Base-by-base conservation (phyloP, 352 stramenopile species). In the Phytophthora podocarpi region DNA sequence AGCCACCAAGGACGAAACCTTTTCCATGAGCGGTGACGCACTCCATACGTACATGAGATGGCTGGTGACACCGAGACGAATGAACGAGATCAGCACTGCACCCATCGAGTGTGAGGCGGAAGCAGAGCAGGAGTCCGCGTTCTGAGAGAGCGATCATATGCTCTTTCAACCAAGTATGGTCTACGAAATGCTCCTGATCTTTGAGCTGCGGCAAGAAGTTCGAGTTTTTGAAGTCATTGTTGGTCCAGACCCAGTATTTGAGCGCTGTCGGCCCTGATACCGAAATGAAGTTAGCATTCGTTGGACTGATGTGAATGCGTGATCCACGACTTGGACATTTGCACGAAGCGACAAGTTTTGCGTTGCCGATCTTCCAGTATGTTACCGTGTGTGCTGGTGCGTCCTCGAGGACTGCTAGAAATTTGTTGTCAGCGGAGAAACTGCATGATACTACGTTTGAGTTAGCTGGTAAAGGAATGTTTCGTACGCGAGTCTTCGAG, bases 181-280 rank as follows among this genome's bases (percentile, higher is more conserved):
- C 85, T 3, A 90, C 82, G 48, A 91, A 93, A 63, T 93, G 83
- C 34, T 93, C 82, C 32, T 93, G 83, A n/a, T 94, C 85, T 2
- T 84, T 76, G 7, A 85, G 67, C 31, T 82, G 81, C 8, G 83
- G 83, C 0, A 93, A 27, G n/a, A 93, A 87, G 42, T 90, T 91
- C 20, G 76, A 73, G 41, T 89, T 92, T 35, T 85, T 87, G 51
- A 93, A 89, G 35, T 91, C 83, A 36, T 76, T 87, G 21, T 87
- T 89, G 2, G 76, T 89, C 73, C 86, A 88, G 9, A 89, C 55
- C 83, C 83, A 94, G 47, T 85, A 89, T 35, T 91, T 91, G 6
- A 94, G 66, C 4, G 89, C 81, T 59, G 82, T 90, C 1, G 83
- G 84, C 0, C 85, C 85, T 3, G 83, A 93, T 7, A 92, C 81